These are phyloP conservation scores for Thelonectria rubi DNA, from an alignment of 2,329 filamentous ascomycete species.

Conservation along the genomic window DNA sequence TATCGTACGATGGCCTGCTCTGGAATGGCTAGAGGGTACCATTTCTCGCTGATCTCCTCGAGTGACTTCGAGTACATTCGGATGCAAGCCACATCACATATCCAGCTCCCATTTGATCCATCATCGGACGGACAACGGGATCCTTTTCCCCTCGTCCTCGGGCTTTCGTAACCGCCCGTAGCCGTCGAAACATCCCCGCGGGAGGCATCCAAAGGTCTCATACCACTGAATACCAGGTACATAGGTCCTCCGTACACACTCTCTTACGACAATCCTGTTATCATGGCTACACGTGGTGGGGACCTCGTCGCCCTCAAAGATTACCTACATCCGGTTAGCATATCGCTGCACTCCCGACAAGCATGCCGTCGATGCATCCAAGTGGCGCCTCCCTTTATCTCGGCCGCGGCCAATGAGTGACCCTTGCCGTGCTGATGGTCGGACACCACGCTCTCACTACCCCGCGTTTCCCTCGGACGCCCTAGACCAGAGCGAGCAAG, in stretches of 20 bases:
- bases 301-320: constrained; percentile 11
- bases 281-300: constrained; percentile 11
- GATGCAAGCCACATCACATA: neutral
- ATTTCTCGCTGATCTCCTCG: no score
- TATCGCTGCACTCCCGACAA: neutral
- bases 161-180: no score
- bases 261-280: constrained; percentile 7
- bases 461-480: constrained; percentile 14
- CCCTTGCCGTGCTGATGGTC: neutral
- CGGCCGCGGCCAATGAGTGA: neutral
- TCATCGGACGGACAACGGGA: neutral
- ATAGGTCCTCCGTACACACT: neutral
- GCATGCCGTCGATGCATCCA: neutral
- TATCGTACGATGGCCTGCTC: neutral
- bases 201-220: neutral
- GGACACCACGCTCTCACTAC: neutral
- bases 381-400: constrained; percentile 7
- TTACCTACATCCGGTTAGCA: constrained; percentile 23
- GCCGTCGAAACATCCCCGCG: neutral
- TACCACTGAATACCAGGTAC: neutral
- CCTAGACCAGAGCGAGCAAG: constrained; percentile 9
- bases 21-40: no score
- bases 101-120: neutral
- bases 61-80: neutral
- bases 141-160: neutral